phyloP scores from a whole-genome alignment of 306 rosid species.

The Quercus rubra region DNA sequence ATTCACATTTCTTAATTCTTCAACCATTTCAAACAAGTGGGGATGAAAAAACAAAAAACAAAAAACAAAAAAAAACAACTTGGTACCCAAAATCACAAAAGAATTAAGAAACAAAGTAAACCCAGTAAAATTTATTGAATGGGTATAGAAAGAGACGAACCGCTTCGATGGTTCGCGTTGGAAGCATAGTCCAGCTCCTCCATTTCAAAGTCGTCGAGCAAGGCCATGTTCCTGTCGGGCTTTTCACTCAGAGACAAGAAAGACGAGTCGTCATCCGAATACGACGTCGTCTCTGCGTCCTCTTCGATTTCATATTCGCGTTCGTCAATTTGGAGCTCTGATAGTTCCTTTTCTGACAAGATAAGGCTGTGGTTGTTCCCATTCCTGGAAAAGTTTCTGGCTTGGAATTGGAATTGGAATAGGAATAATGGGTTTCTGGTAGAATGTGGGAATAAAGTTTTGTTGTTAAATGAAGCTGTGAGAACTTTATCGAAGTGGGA shows the following conservation, averaged over 20 bases:
- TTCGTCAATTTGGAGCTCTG: conserved; percentile 17
- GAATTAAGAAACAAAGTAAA: not conserved
- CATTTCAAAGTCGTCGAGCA: conserved; percentile 76
- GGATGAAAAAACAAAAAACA: not conserved
- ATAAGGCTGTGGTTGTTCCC: conserved; percentile 20
- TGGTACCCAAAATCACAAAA: not conserved
- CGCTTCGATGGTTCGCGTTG: conserved; percentile 72
- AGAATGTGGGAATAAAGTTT: conserved; percentile 17
- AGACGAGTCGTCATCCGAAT: conserved; percentile 59
- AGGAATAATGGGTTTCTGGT: conserved; percentile 6
- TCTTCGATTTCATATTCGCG: conserved; percentile 18
- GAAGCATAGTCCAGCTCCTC: conserved; percentile 56
- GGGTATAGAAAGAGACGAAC: conserved; percentile 31
- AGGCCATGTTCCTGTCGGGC: conserved; percentile 68
- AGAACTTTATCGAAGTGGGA: conserved; percentile 3
- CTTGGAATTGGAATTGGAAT: conserved; percentile 18
- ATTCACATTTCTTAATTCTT: not conserved
- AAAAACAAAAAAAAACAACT: not conserved
- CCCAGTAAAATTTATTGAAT: too few species aligned
- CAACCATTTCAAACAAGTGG: not conserved
- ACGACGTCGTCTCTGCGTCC: conserved; percentile 25
- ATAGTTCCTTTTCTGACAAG: conserved; percentile 10
- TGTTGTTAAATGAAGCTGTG: not conserved
- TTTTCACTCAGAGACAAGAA: conserved; percentile 76
- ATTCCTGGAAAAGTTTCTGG: conserved; percentile 16